Base-by-base conservation (phyloP, 2,329 filamentous ascomycete genomes). In the Exutisphaerella laricina region DNA sequence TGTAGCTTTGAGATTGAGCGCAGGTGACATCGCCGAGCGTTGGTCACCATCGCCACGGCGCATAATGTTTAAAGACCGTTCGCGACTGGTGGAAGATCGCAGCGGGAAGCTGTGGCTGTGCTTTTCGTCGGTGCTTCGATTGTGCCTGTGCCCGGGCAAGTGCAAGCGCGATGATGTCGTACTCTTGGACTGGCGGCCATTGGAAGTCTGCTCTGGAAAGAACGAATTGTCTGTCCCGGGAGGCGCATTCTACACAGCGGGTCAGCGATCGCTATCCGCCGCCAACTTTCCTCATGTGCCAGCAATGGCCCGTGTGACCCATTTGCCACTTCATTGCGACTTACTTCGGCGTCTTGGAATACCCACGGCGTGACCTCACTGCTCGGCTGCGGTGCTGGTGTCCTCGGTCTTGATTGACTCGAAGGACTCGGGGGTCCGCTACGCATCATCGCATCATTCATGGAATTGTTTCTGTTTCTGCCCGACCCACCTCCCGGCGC, bases 331-430 rank as follows among this genome's bases (percentile, higher is more conserved):
- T 21, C 33, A 26, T 26, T 36, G 32, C 18, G 13, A 56, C 55
- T 43, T 55, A 61, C 60, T 52, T 58, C 50, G 18, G 52, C 37
- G 52, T 64, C 59, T 66, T 97, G 92, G 62, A 92, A 97, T 49
- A 94, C 76, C 75, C 95, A 98, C n/a, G 92, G 92, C 28, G 94
- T 92, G 45, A 98, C 88, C 66, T 97, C 90, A 59, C 87, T 92
- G 30, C 57, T 60, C n/a, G 61, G 60, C 23, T 51, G 54, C 4
- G 56, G 55, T 13, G 35, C 49, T 22, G 89, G 88, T n/a, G 87
- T 94, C 56, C 84, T 78, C 35, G 89, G 87, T 54, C 87, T 77
- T 20, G 85, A 88, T n/a, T 23, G 18, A 22, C 79, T 80, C 39
- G 78, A 77, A 29, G 88, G 88, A 40, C 89, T 94, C 33, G 74